These are phyloP conservation scores for Puccinellia tenuiflora DNA, from an alignment of 176 grass and related monocot species.

Conservation along the genomic window DNA sequence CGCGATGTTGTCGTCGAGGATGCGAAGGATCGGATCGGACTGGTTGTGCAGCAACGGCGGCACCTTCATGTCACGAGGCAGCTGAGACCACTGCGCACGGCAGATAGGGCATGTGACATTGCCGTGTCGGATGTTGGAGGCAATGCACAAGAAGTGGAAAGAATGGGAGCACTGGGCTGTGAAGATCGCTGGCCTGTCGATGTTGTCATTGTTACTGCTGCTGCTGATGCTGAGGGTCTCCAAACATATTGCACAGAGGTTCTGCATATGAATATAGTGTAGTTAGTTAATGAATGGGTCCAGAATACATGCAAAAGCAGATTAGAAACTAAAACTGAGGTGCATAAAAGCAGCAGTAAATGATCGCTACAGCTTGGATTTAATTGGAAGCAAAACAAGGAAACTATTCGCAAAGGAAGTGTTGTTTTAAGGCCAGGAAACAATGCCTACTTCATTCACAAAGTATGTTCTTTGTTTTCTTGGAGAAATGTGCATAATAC, in stretches of 20 bases:
- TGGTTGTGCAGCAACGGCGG: constrained; percentile 49
- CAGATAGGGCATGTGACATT: constrained; percentile 88
- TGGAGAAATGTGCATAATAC: not conserved
- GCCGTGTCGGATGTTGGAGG: constrained; percentile 86
- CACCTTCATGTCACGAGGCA: constrained; percentile 71
- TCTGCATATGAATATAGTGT: constrained; percentile 39
- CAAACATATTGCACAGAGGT: constrained; percentile 84
- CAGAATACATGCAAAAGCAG: not conserved
- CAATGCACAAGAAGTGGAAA: constrained; percentile 87
- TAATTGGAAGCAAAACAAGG: not conserved
- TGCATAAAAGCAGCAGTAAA: not conserved
- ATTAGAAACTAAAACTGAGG: not conserved
- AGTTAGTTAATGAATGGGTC: not conserved
- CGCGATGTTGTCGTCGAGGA: constrained; percentile 89
- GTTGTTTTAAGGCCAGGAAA: not conserved
- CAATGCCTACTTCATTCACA: not conserved
- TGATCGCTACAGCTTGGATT: not conserved
- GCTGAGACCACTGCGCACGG: constrained; percentile 80
- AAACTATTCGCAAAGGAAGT: not conserved
- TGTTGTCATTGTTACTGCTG: not conserved
- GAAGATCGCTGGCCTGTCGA: constrained; percentile 48
- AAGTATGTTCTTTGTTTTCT: not conserved
- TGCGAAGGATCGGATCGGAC: constrained; percentile 80
- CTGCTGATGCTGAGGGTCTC: constrained; percentile 48
- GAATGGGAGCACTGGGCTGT: constrained; percentile 77